Conservation (phyloP, 2,329 filamentous ascomycete species). For the Fusarium sp. region DNA sequence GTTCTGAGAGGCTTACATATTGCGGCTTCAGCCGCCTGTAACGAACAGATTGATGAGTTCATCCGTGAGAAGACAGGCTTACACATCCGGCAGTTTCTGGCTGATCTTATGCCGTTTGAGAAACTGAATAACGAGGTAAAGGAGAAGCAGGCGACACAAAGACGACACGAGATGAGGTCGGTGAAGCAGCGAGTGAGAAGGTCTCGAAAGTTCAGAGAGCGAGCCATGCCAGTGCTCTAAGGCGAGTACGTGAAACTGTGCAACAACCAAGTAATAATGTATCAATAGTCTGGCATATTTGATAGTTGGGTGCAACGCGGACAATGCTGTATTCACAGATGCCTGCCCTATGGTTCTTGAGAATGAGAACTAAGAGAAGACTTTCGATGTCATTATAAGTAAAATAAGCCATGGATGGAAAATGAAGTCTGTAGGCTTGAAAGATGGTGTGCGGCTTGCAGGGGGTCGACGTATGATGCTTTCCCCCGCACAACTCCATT, state of each 20-base stretch:
- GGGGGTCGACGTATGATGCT: conserved; percentile 24
- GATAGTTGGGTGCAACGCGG: conserved; percentile 13
- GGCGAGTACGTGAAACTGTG: background rate
- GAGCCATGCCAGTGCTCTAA: conserved; percentile 7
- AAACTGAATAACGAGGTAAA: conserved; percentile 56
- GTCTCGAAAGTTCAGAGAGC: conserved; percentile 51
- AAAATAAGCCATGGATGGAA: conserved; percentile 2
- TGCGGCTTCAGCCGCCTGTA: conserved; percentile 69
- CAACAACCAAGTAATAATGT: background rate
- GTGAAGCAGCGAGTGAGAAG: conserved; percentile 56
- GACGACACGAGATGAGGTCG: conserved; percentile 54
- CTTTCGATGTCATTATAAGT: background rate
- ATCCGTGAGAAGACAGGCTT: conserved; percentile 68
- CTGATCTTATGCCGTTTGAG: conserved; percentile 68
- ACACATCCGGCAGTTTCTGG: conserved; percentile 68
- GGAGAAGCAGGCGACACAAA: conserved; percentile 49
- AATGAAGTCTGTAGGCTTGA: background rate
- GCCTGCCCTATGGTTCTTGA: background rate
- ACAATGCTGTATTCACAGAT: conserved; percentile 15
- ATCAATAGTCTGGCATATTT: conserved; percentile 19
- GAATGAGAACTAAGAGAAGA: background rate
- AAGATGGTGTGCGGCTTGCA: conserved; percentile 19
- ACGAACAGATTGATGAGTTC: conserved; percentile 67
- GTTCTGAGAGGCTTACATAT: conserved; percentile 70
- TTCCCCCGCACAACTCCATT: conserved; percentile 35